Percentiles rank a stretch among this genome's conserved stretches.
phyloP scores from a whole-genome alignment of 371 early-diverging fungal genomes.

The Mucor racemosus region DNA sequence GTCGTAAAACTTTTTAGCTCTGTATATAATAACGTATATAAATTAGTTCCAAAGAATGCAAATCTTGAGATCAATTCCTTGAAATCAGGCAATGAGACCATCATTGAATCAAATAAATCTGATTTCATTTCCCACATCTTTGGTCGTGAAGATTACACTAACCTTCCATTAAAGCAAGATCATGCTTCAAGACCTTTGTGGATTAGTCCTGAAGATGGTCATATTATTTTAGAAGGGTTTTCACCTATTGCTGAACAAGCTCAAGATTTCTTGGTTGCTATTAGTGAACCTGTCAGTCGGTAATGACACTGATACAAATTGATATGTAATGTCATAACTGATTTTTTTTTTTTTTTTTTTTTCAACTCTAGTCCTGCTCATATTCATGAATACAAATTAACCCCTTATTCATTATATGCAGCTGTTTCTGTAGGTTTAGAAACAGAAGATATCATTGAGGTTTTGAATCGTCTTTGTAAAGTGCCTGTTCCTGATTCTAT shows the following conservation, averaged over 20 bases:
- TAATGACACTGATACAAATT: conserved; percentile 27
- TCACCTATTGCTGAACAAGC: conserved; percentile 95
- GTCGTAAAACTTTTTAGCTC: background rate
- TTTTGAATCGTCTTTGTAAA: conserved; percentile 92
- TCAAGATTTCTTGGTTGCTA: conserved; percentile 98
- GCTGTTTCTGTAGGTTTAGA: conserved; percentile 99
- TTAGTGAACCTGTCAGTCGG: conserved; percentile 97
- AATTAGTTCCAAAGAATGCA: conserved; percentile 59
- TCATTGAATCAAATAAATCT: conserved; percentile 30
- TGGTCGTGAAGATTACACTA: conserved; percentile 76
- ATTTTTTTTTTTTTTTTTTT: no score
- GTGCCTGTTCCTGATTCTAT: conserved; percentile 87
- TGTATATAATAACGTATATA: background rate
- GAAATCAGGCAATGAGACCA: conserved; percentile 26
- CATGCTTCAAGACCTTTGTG: conserved; percentile 92
- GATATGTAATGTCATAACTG: background rate
- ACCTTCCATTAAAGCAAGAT: conserved; percentile 86
- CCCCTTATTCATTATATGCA: conserved; percentile 98
- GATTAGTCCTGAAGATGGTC: conserved; percentile 92
- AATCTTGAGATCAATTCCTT: conserved; percentile 57
- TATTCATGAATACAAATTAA: conserved; percentile 99
- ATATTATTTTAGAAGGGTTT: conserved; percentile 97
- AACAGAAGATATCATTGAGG: conserved; percentile 94
- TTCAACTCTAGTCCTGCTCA: conserved; percentile 83
- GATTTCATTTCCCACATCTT: conserved; percentile 69